Percentiles rank a stretch among this genome's conserved stretches.
These are phyloP conservation scores for Tritrichomonas musculus DNA, from an alignment of 208 protist species.

Conservation along the genomic window DNA sequence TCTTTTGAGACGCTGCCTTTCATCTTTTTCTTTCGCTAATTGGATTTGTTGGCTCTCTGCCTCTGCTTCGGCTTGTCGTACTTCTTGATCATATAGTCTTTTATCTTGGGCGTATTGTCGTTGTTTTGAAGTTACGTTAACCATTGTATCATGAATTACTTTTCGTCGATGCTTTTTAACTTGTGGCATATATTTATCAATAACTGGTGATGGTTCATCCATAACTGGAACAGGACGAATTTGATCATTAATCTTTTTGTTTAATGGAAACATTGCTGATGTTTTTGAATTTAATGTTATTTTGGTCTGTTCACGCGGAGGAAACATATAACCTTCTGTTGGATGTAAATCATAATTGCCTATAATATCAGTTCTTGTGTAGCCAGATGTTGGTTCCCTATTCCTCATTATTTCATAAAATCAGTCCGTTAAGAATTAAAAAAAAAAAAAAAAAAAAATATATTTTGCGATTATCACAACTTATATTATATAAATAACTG, in stretches of 20 bases:
- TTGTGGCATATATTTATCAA: background rate
- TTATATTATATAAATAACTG: too few relatives aligned
- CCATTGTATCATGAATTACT: background rate
- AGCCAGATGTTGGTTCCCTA: background rate
- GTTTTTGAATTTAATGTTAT: background rate
- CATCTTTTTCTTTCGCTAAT: background rate
- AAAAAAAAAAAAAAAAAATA: too few relatives aligned
- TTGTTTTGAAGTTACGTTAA: background rate
- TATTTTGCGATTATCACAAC: too few relatives aligned
- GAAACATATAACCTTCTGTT: conserved; percentile 23
- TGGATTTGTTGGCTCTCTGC: background rate
- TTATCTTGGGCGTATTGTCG: background rate
- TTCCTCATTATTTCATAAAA: too few relatives aligned
- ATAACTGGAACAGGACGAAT: background rate
- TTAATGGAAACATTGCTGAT: background rate
- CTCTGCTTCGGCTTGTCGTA: background rate
- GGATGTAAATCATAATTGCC: background rate
- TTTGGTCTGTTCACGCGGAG: background rate
- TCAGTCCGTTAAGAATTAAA: too few relatives aligned
- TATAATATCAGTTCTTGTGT: background rate
- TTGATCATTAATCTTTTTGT: background rate
- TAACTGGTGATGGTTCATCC: background rate
- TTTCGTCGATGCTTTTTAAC: background rate
- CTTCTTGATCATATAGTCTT: background rate
- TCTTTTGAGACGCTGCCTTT: background rate